A percentile compares a stretch with the other conserved stretches of the same genome.
phyloP scores from a whole-genome alignment of 257 asterid genomes.

The Capsicum baccatum region DNA sequence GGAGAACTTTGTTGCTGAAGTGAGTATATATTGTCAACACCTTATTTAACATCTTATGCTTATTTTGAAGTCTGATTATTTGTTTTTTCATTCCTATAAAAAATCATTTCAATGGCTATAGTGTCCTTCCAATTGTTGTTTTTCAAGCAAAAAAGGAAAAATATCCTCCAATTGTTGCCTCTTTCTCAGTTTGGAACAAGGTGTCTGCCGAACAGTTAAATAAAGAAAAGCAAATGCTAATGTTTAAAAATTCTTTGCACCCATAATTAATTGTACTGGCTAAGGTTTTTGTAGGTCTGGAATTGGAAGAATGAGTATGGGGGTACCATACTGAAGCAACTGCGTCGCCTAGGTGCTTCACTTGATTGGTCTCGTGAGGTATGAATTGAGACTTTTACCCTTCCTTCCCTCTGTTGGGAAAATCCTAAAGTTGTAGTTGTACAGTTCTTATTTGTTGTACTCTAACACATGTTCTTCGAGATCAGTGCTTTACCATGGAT shows the following conservation, averaged over 20 bases:
- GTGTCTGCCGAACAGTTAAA: not conserved
- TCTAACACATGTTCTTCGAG: not conserved
- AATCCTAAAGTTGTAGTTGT: not conserved
- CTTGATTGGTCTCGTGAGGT: constrained; percentile 96
- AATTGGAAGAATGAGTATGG: constrained; percentile 87
- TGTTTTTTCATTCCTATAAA: not conserved
- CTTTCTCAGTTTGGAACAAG: not conserved
- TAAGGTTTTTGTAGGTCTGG: constrained; percentile 66
- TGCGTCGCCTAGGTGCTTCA: constrained; percentile 88
- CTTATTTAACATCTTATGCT: no score
- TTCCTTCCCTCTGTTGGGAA: not conserved
- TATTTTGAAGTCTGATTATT: no score
- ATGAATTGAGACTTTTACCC: not conserved
- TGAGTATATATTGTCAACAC: constrained; percentile 42
- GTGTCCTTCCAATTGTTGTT: not conserved
- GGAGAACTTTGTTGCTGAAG: constrained; percentile 63
- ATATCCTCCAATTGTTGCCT: not conserved
- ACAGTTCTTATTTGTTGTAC: not conserved
- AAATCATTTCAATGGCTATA: not conserved
- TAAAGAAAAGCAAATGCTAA: not conserved
- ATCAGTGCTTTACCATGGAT: constrained; percentile 90
- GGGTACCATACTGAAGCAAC: constrained; percentile 80
- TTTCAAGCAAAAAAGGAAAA: not conserved
- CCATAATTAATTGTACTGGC: not conserved
- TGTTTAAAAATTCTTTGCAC: not conserved